These are phyloP conservation scores for Globisporangium abappressorium DNA, from an alignment of 352 stramenopile genomes.

Conservation along the genomic window DNA sequence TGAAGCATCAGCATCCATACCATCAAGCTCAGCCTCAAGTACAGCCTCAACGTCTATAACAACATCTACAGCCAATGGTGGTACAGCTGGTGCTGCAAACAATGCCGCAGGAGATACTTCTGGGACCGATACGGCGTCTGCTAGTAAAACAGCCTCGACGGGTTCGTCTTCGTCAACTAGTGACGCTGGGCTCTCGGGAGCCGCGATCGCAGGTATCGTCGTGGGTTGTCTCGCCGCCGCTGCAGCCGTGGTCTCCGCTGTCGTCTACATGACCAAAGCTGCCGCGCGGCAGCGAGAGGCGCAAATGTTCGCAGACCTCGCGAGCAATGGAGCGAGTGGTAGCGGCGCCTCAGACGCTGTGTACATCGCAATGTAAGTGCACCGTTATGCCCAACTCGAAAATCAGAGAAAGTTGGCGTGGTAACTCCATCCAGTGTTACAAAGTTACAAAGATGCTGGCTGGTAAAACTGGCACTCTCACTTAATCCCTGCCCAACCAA, in stretches of 20 bases:
- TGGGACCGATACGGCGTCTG: background rate
- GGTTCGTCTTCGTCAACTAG: background rate
- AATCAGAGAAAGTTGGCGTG: no score
- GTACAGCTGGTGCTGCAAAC: background rate
- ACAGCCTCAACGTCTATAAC: background rate
- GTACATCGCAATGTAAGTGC: background rate
- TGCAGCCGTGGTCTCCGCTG: background rate
- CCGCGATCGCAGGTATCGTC: conserved; percentile 1
- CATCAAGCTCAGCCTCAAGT: background rate
- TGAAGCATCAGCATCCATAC: background rate
- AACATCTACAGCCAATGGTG: background rate
- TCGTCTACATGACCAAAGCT: background rate
- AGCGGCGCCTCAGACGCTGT: background rate
- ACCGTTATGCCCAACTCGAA: no score
- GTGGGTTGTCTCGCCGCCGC: background rate
- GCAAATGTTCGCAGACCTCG: conserved; percentile 11
- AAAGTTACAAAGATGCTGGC: no score
- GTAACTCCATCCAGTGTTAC: no score
- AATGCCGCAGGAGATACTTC: background rate
- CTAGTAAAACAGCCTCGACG: background rate
- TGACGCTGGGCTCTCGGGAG: background rate
- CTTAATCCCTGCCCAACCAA: no score
- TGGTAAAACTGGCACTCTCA: no score
- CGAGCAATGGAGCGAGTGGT: background rate
- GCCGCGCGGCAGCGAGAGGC: conserved; percentile 4